Evolutionary conservation across 805 yeast genomes (phyloP).

Genomic region (Saturnispora sekii): DNA sequence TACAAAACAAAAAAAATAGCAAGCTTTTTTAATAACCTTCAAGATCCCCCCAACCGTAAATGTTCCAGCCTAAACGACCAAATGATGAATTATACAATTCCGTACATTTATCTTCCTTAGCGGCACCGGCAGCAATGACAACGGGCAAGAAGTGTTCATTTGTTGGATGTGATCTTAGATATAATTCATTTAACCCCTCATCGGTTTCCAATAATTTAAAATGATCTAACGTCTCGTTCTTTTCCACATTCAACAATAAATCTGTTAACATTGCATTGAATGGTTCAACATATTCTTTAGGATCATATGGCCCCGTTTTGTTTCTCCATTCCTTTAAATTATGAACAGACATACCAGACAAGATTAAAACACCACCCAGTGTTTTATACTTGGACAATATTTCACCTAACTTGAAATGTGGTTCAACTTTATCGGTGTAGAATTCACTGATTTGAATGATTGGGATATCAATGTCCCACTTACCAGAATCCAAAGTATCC

Average conservation of each 20-base stretch:
- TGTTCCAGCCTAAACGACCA: constrained; percentile 57
- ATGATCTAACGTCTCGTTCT: constrained; percentile 24
- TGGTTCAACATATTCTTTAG: constrained; percentile 39
- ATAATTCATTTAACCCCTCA: constrained; percentile 25
- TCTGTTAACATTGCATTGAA: constrained; percentile 40
- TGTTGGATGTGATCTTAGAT: constrained; percentile 56
- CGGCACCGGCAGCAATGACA: constrained; percentile 50
- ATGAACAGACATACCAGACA: constrained; percentile 76
- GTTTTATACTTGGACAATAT: constrained; percentile 41
- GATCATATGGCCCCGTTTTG: constrained; percentile 11
- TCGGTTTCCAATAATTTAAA: constrained; percentile 27
- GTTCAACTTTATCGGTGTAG: constrained; percentile 30
- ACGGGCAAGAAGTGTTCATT: constrained; percentile 64
- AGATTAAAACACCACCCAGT: constrained; percentile 44
- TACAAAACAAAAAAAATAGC: neutral
- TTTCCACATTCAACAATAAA: constrained; percentile 25
- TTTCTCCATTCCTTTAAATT: constrained; percentile 47
- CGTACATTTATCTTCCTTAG: constrained; percentile 32
- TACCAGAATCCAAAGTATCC: constrained; percentile 25
- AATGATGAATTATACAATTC: constrained; percentile 37
- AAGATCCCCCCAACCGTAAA: constrained; percentile 37
- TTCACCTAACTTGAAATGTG: constrained; percentile 46
- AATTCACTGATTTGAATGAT: constrained; percentile 42
- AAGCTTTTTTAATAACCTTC: neutral
- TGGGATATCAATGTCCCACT: constrained; percentile 37